Base-by-base conservation (phyloP, 176 grass and related monocot species). In the Oryza brachyantha region DNA sequence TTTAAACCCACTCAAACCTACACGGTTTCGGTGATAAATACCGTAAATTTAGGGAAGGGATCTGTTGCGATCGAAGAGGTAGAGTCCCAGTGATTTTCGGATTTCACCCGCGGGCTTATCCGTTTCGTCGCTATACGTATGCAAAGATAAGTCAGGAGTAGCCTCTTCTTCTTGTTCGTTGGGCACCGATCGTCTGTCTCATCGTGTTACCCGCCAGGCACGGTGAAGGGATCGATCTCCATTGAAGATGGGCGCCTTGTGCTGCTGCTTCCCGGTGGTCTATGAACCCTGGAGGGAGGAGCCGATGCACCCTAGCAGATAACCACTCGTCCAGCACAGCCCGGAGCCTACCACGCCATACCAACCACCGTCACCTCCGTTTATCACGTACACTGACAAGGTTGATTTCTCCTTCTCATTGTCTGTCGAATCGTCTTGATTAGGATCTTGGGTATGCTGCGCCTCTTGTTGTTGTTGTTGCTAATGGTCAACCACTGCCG, bases 211-310 rank as follows among this genome's bases (percentile, higher is more conserved):
- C 54, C 45, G 68, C 68, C 28, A 19, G 22, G n/a, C n/a, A 52
- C 52, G n/a, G n/a, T n/a, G n/a, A n/a, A n/a, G n/a, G n/a, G n/a
- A n/a, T n/a, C n/a, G n/a, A n/a, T n/a, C n/a, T n/a, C n/a, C n/a
- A 76, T 86, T 10, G 25, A 61, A 40, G 79, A 87, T 82, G 85
- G 79, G 85, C n/a, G 85, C 41, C 16, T 76, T 64, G 64, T 86
- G 70, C 71, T 61, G 63, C 84, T 82, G 65, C 66, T 77, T 82
- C 73, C 43, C 3, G 24, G 59, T 2, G 24, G 59, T 1, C 7
- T 28, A 2, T 24, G 72, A 82, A 75, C 85, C 85, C 26, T 55
- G 14, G n/a, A 80, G 85, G 85, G 79, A 71, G 65, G 71, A 87
- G 42, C 85, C 72, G 29, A 86, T 81, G 77, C 63, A 61, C 13